Conservation (phyloP, 2,329 filamentous ascomycete species). For the Scortechinia acanthostroma region DNA sequence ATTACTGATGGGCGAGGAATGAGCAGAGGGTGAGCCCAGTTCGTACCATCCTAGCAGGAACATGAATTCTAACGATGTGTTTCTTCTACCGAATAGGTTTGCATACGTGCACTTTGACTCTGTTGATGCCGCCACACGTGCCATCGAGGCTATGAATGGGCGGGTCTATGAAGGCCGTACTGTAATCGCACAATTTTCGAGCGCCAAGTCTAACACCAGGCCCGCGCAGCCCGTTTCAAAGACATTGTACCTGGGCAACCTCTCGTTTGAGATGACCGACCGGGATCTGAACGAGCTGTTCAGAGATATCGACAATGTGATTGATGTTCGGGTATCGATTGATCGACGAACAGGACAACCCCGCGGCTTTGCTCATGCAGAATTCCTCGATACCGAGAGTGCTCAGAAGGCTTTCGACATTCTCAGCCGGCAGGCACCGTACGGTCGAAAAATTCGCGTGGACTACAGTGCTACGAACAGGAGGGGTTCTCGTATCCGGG, state of each 20-base stretch:
- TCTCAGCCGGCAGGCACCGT: slow-evolving; percentile 22
- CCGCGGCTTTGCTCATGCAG: slow-evolving; percentile 77
- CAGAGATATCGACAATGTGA: slow-evolving; percentile 59
- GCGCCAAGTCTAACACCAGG: not conserved
- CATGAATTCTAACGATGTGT: too few species aligned
- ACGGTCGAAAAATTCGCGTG: not conserved
- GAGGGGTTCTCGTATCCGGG: not conserved
- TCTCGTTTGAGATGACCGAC: slow-evolving; percentile 80
- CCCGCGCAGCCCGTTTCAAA: not conserved
- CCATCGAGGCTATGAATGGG: not conserved
- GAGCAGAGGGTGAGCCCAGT: slow-evolving; percentile 56
- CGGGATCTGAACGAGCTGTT: slow-evolving; percentile 75
- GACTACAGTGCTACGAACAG: not conserved
- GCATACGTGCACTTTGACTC: not conserved
- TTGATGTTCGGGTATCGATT: slow-evolving; percentile 74
- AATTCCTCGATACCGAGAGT: slow-evolving; percentile 64
- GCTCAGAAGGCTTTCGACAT: slow-evolving; percentile 51
- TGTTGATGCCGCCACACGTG: not conserved
- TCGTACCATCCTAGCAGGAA: too few species aligned
- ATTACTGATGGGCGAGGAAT: slow-evolving; percentile 46
- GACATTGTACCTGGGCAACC: slow-evolving; percentile 77
- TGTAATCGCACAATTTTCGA: not conserved
- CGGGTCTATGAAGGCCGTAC: not conserved
- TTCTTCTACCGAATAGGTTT: not conserved
- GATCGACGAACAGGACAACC: slow-evolving; percentile 75